Evolutionary conservation across 2,329 filamentous ascomycete genomes (phyloP).

Genomic region (Thyridium curvatum): DNA sequence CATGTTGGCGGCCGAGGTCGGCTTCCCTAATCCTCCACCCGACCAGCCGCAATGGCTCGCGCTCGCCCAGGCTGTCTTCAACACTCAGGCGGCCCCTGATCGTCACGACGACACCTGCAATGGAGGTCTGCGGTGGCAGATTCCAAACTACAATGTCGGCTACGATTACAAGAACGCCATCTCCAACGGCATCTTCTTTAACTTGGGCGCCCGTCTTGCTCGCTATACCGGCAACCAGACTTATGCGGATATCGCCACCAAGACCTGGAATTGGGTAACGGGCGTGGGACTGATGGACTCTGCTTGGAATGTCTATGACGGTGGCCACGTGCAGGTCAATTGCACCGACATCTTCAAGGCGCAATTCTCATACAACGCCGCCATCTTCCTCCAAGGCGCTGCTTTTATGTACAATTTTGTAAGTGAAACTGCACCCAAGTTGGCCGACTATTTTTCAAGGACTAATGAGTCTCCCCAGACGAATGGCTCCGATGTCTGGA

Average conservation of each 20-base stretch:
- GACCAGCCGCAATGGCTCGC: slow-evolving; percentile 43
- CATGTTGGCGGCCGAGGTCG: slow-evolving; percentile 45
- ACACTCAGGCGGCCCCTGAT: slow-evolving; percentile 42
- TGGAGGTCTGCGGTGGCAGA: slow-evolving; percentile 56
- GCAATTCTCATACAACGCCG: slow-evolving; percentile 64
- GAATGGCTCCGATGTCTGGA: slow-evolving; percentile 36
- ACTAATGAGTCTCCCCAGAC: slow-evolving; percentile 34
- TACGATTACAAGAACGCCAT: slow-evolving; percentile 56
- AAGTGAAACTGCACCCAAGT: slow-evolving; percentile 12
- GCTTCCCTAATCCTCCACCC: slow-evolving; percentile 47
- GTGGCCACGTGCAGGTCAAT: slow-evolving; percentile 48
- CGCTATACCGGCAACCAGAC: slow-evolving; percentile 48
- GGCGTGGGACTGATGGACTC: slow-evolving; percentile 38
- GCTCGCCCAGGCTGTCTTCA: slow-evolving; percentile 55
- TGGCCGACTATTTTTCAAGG: too few species aligned
- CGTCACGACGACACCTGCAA: slow-evolving; percentile 57
- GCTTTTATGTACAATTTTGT: slow-evolving; percentile 63
- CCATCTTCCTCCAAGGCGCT: slow-evolving; percentile 53
- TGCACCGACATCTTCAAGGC: slow-evolving; percentile 55
- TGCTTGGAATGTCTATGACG: slow-evolving; percentile 55
- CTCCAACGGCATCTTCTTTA: slow-evolving; percentile 33
- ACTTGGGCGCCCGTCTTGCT: slow-evolving; percentile 46
- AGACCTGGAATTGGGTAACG: slow-evolving; percentile 44
- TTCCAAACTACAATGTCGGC: slow-evolving; percentile 53
- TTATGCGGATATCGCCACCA: slow-evolving; percentile 45